Conservation (phyloP, 768 basidiomycete genomes). For the Auriscalpium microsporum region DNA sequence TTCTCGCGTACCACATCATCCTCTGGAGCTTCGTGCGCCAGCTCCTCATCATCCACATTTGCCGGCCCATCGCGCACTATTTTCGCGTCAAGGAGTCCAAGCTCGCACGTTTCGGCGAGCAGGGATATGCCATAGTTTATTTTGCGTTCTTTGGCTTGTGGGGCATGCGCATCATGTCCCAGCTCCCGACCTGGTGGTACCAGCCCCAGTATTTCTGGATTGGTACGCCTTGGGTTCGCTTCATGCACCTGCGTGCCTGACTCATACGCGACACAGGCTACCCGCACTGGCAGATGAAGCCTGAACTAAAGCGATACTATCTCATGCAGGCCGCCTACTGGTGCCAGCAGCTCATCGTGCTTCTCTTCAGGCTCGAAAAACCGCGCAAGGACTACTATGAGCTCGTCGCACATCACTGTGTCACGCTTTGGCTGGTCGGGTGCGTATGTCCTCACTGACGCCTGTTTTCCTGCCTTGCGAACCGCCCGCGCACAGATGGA, state of each 20-base stretch:
- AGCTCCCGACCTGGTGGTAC: constrained; percentile 84
- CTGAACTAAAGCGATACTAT: constrained; percentile 84
- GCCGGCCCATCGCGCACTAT: constrained; percentile 56
- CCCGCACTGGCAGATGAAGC: constrained; percentile 86
- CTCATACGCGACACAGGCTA: constrained; percentile 43
- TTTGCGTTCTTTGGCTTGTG: constrained; percentile 60
- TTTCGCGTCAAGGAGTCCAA: constrained; percentile 66
- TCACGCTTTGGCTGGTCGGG: constrained; percentile 93
- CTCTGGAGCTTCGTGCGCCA: constrained; percentile 89
- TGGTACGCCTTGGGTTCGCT: constrained; percentile 32
- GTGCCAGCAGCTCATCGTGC: constrained; percentile 86
- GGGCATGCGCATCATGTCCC: constrained; percentile 77
- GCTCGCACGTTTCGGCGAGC: constrained; percentile 83
- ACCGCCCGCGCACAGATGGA: constrained; percentile 50
- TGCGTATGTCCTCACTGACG: constrained; percentile 28
- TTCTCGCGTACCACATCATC: constrained; percentile 76
- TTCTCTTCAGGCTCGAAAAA: constrained; percentile 82
- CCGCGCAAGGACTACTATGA: constrained; percentile 88
- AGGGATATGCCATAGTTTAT: constrained; percentile 81
- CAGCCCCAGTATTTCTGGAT: constrained; percentile 79
- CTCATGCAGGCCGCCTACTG: constrained; percentile 91
- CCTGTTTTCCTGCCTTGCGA: background rate
- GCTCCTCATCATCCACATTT: constrained; percentile 54
- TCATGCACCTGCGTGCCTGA: background rate
- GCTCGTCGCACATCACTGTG: constrained; percentile 82